phyloP scores from a whole-genome alignment of 169 alveolate species.

The Plasmodium falciparum region DNA sequence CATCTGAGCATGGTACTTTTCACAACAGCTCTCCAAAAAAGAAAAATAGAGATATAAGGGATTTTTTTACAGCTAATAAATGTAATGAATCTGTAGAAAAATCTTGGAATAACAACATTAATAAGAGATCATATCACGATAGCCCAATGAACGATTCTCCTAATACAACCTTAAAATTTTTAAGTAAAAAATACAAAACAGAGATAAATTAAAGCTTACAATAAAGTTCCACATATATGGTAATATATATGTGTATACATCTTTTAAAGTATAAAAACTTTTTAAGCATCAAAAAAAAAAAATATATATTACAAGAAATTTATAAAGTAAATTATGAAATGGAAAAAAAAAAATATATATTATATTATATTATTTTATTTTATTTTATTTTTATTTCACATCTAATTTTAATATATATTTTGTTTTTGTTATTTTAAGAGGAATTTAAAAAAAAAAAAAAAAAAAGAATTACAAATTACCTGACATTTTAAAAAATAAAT shows the following conservation, averaged over 20 bases:
- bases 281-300: too few relatives aligned
- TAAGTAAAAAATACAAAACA: conserved; percentile 27
- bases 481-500: too few relatives aligned
- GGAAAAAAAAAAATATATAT: too few relatives aligned
- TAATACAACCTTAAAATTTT: conserved; percentile 1
- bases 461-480: too few relatives aligned
- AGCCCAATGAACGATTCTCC: conserved; percentile 26
- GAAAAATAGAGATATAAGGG: conserved; percentile 48
- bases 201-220: conserved; percentile 11
- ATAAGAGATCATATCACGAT: conserved; percentile 24
- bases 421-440: too few relatives aligned
- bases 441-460: too few relatives aligned
- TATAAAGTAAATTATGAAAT: too few relatives aligned
- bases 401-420: background rate
- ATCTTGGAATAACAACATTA: background rate
- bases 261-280: background rate
- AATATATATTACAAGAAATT: too few relatives aligned
- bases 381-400: background rate
- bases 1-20: conserved; percentile 34
- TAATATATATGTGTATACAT: background rate
- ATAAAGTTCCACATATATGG: background rate
- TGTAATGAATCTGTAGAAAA: conserved; percentile 35
- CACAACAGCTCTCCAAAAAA: background rate
- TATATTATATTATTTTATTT: too few relatives aligned
- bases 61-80: conserved; percentile 19